These are phyloP conservation scores for Oldenlandia corymbosa DNA, from an alignment of 257 asterid species.

Conservation along the genomic window DNA sequence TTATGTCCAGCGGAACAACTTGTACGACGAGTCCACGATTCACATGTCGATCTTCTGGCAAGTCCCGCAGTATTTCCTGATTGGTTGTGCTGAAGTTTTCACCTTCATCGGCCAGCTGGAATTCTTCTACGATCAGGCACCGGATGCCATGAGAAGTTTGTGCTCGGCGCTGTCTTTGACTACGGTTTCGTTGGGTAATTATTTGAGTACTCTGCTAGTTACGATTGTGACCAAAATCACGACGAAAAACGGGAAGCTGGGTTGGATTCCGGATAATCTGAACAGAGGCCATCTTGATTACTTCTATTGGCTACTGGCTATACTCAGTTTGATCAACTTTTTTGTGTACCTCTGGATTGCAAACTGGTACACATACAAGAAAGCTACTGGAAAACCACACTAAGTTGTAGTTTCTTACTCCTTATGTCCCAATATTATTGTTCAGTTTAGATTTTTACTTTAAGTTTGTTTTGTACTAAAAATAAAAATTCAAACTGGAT, in stretches of 20 bases:
- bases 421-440: not conserved
- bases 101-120: slow-evolving; percentile 74
- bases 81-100: slow-evolving; percentile 83
- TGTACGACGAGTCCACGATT: slow-evolving; percentile 42
- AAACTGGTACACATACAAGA: slow-evolving; percentile 55
- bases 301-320: slow-evolving; percentile 62
- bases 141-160: slow-evolving; percentile 80
- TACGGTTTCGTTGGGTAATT: slow-evolving; percentile 64
- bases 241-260: slow-evolving; percentile 39
- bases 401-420: not conserved
- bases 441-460: not conserved
- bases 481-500: too few species aligned
- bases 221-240: slow-evolving; percentile 47
- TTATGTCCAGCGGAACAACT: slow-evolving; percentile 37
- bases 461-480: not conserved
- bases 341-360: slow-evolving; percentile 41
- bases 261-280: slow-evolving; percentile 80
- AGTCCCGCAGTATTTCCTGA: slow-evolving; percentile 70
- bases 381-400: slow-evolving; percentile 23
- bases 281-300: slow-evolving; percentile 81
- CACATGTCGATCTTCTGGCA: slow-evolving; percentile 89
- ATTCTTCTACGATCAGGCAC: slow-evolving; percentile 88
- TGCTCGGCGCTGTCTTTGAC: slow-evolving; percentile 70
- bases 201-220: slow-evolving; percentile 54
- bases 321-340: slow-evolving; percentile 57